Evolutionary conservation across 1,284 basidiomycete species (phyloP), one percentile per base, ranked within the genome.

Genomic region (Naganishia liquefaciens): DNA sequence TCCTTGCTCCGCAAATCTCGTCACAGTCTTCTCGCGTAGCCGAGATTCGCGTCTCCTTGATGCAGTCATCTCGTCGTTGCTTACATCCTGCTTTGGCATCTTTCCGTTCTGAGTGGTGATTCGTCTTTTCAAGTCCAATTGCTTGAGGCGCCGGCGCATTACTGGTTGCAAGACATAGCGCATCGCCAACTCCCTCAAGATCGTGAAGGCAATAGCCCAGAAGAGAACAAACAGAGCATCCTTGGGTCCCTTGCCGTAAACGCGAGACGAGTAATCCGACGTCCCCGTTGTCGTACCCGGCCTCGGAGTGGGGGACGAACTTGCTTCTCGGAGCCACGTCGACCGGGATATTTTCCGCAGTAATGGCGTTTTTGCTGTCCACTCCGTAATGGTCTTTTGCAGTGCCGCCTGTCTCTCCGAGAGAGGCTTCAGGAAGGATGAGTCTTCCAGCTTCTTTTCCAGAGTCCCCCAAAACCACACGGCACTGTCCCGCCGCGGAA

Each of bases 1-100:
- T 58, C 91, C 89, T 80, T 99, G 95, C 79, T 98, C 95, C 4
- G 92, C 91, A 74, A 98, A 98, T 67, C 95, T 83, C 53, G 89
- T 77, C 49, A 92, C 86, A 68, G 85, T 87, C 74, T 89, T 84
- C 62, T 88, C 84, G 42, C 75, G 73, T 49, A 71, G 73, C 65
- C 74, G 76, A 60, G 66, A 70, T 39, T 75, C 77, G 40, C 68
- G 71, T 50, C 69, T 72, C 17, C 63, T 46, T n/a, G 51, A 47
- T 33, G 33, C 28, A 27, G n/a, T 46, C 25, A 30, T 30, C 25
- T 30, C 37, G 27, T 19, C 42, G 11, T 25, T 30, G 15, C 25
- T 33, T 28, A 43, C 25, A 63, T 53, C 40, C 60, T 47, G 49
- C 43, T 52, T 21, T 19, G 28, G 33, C 37, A 63, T 47, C 63